A percentile compares a stretch with the other conserved stretches of the same genome.
Conservation (phyloP, 1,284 basidiomycete genomes). For the Mycosarcoma mackinlayi region DNA sequence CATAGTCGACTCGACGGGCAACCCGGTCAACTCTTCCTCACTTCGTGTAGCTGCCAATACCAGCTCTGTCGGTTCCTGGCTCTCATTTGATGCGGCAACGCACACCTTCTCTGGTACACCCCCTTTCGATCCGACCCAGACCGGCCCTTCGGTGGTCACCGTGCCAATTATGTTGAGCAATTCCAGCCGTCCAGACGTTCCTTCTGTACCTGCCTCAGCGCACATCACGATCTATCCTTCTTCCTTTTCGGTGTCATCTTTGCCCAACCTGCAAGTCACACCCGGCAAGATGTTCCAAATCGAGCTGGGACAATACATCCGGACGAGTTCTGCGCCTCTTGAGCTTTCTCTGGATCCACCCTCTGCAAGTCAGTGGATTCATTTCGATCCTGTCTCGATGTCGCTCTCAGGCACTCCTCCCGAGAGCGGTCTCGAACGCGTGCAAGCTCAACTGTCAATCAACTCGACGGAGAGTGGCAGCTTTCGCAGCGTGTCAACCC, state of each 20-base stretch:
- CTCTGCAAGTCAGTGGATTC: conserved; percentile 68
- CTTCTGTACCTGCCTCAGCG: conserved; percentile 40
- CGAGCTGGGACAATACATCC: conserved; percentile 36
- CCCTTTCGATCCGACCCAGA: conserved; percentile 69
- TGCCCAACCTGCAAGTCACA: conserved; percentile 31
- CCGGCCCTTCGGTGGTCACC: conserved; percentile 58
- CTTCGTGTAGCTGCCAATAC: conserved; percentile 68
- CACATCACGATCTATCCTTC: conserved; percentile 57
- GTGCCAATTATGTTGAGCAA: conserved; percentile 75
- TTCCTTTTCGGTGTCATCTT: conserved; percentile 23
- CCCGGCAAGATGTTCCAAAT: conserved; percentile 39
- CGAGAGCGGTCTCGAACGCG: conserved; percentile 6
- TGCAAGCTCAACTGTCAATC: conserved; percentile 25
- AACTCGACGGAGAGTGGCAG: conserved; percentile 1
- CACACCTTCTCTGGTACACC: conserved; percentile 77
- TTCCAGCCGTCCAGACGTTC: conserved; percentile 5
- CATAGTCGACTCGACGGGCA: conserved; percentile 24
- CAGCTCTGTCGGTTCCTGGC: conserved; percentile 72
- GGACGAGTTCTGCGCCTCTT: conserved; percentile 9
- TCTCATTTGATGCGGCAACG: conserved; percentile 74
- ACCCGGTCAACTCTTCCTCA: conserved; percentile 16
- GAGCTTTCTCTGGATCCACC: conserved; percentile 22
- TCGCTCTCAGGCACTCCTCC: conserved; percentile 65
- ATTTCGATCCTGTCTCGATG: conserved; percentile 66
- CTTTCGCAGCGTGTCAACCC: conserved; percentile 13